Evolutionary conservation across 139 green algal genomes (phyloP), one percentile per base, ranked within the genome.

Genomic region (Axilococcus clingmanii): DNA sequence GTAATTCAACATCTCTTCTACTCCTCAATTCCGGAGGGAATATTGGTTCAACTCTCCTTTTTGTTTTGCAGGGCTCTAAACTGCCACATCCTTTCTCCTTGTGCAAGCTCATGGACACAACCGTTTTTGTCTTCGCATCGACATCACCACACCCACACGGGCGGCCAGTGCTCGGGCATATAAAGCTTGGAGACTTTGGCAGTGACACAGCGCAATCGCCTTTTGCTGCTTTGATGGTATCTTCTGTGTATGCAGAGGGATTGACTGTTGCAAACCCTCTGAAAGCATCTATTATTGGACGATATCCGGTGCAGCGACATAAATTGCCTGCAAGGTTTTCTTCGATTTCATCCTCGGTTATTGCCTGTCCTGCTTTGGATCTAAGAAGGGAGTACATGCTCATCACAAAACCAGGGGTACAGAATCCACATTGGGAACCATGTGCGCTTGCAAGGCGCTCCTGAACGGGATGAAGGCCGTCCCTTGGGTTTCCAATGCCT

Each of bases 341-440:
- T 57, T 97, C 91, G 27, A 97, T 94, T 7, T 97, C 81, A 33
- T 82, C 63, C 59, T 92, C 75, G 1, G 63, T 84, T 15, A 82
- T 77, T 5, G 64, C 25, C 15, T 67, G 47, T 20, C 33, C 49
- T 3, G 59, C 44, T 42, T 73, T 74, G 34, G 52, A 64, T 12
- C 84, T 57, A 48, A 97, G 76, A 61, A 97, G 66, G 3, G 68
- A 50, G 47, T 95, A 95, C 90, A 97, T 97, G 57, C 57, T 79
- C 91, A 97, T 97, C 2, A 97, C 89, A 67, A 97, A 97, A 19
- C 90, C 90, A 15, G 90, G 91, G 2, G 90, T 97, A 80, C 90
- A 97, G 72, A 97, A 98, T 22, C 91, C 90, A 63, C 90, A 97
- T 72, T 97, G 90, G 2, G 74, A 89, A 46, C 91, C 90, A 66